These are phyloP conservation scores for Talaromyces verruculosus DNA, from an alignment of 2,329 filamentous ascomycete species.

Conservation along the genomic window DNA sequence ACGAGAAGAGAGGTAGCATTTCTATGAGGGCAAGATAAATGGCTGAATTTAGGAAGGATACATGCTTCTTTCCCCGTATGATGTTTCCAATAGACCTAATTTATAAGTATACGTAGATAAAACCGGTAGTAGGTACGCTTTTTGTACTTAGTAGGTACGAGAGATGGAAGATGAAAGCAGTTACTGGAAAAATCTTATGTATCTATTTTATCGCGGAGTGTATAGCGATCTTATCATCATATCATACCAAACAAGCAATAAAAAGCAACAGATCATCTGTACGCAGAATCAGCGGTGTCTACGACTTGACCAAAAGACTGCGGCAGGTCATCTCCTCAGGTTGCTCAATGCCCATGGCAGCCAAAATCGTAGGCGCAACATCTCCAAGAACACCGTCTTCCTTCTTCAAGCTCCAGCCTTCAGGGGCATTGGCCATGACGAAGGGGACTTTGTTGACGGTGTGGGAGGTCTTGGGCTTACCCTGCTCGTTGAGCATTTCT, in stretches of 20 bases:
- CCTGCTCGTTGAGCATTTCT: conserved; percentile 96
- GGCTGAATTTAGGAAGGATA: neutral
- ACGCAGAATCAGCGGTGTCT: conserved; percentile 23
- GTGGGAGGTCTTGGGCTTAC: conserved; percentile 96
- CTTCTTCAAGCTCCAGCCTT: conserved; percentile 83
- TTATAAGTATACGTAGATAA: neutral
- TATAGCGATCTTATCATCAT: neutral
- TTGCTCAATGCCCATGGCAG: conserved; percentile 84
- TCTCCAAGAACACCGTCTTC: conserved; percentile 89
- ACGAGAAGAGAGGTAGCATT: conserved; percentile 19
- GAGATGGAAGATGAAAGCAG: neutral
- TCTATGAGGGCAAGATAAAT: neutral
- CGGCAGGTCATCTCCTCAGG: conserved; percentile 89
- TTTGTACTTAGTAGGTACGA: neutral
- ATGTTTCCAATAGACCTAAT: neutral
- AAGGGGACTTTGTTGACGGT: conserved; percentile 98
- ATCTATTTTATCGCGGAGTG: neutral
- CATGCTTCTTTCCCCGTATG: neutral
- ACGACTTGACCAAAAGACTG: conserved; percentile 74
- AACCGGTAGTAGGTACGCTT: neutral
- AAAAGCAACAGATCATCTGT: neutral
- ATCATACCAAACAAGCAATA: neutral
- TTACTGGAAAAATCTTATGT: neutral
- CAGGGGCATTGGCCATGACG: conserved; percentile 94
- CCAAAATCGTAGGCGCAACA: conserved; percentile 90